phyloP scores from a whole-genome alignment of 768 basidiomycete genomes.

The Amanita rubescens region DNA sequence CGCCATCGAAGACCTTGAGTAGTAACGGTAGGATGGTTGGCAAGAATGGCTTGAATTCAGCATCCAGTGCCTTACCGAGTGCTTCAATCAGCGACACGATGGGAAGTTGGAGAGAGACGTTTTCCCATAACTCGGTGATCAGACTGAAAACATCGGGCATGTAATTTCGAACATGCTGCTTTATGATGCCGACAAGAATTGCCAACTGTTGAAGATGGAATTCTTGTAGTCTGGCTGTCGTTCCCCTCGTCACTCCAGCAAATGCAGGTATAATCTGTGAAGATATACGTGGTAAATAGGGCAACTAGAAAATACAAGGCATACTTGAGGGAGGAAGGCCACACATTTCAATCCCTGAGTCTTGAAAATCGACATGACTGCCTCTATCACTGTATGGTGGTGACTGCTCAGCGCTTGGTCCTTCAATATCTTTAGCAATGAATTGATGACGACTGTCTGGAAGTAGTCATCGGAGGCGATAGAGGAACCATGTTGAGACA shows the following conservation, averaged over 20 bases:
- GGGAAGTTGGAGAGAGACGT: conserved; percentile 73
- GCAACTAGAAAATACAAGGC: conserved; percentile 2
- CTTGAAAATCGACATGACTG: conserved; percentile 98
- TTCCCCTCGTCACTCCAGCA: conserved; percentile 75
- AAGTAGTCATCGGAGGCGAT: conserved; percentile 90
- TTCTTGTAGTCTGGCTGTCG: conserved; percentile 78
- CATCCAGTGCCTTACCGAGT: conserved; percentile 87
- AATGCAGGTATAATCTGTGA: conserved; percentile 90
- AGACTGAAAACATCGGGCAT: conserved; percentile 79
- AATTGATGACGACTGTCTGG: conserved; percentile 89
- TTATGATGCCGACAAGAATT: conserved; percentile 92
- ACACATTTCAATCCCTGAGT: conserved; percentile 96
- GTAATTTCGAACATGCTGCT: conserved; percentile 93
- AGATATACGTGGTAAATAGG: not conserved
- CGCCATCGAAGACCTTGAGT: conserved; percentile 88
- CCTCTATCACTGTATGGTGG: conserved; percentile 93
- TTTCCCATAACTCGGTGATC: conserved; percentile 89
- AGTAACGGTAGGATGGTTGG: conserved; percentile 85
- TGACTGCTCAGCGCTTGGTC: conserved; percentile 82
- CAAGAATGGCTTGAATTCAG: conserved; percentile 95
- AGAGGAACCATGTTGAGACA: conserved; percentile 51
- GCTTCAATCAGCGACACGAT: conserved; percentile 91
- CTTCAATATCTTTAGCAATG: conserved; percentile 79
- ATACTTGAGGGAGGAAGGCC: conserved; percentile 86
- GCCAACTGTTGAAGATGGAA: conserved; percentile 94